A percentile compares a stretch with the other conserved stretches of the same genome.
Conservation (phyloP, 2,329 filamentous ascomycete genomes). For the Fusarium brevicatenulatum region DNA sequence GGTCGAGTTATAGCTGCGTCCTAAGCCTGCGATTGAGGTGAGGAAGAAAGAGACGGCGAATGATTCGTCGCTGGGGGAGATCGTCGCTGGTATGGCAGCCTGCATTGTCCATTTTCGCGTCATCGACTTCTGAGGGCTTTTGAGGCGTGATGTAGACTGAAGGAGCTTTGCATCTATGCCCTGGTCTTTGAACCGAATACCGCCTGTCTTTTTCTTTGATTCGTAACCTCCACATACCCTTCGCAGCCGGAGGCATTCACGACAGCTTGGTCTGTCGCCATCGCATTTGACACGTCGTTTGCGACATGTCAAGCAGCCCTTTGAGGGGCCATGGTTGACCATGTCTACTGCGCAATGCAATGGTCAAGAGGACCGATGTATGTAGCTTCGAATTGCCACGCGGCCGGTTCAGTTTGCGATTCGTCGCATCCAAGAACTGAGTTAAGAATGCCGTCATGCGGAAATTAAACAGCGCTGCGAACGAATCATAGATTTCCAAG, state of each 20-base stretch:
- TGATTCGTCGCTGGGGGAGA: neutral
- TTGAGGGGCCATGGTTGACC: neutral
- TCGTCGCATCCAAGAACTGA: neutral
- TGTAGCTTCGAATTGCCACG: neutral
- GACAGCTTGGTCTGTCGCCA: neutral
- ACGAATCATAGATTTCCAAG: neutral
- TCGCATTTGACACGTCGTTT: neutral
- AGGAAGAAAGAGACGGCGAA: neutral
- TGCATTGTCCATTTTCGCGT: neutral
- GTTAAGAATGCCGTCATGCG: fast-evolving
- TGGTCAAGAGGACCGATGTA: neutral
- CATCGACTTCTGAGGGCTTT: fast-evolving
- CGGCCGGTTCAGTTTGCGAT: neutral
- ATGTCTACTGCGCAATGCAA: neutral
- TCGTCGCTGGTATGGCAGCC: fast-evolving
- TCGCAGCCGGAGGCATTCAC: neutral
- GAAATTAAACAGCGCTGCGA: neutral
- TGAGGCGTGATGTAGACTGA: neutral
- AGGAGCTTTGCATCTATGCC: neutral
- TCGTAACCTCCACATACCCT: neutral
- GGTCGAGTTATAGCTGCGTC: neutral
- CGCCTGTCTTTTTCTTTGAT: neutral
- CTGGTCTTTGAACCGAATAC: neutral
- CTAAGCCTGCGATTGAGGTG: neutral
- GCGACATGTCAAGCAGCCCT: neutral